These are phyloP conservation scores for Fusarium coicis DNA, from an alignment of 2,329 filamentous ascomycete species.

Conservation along the genomic window DNA sequence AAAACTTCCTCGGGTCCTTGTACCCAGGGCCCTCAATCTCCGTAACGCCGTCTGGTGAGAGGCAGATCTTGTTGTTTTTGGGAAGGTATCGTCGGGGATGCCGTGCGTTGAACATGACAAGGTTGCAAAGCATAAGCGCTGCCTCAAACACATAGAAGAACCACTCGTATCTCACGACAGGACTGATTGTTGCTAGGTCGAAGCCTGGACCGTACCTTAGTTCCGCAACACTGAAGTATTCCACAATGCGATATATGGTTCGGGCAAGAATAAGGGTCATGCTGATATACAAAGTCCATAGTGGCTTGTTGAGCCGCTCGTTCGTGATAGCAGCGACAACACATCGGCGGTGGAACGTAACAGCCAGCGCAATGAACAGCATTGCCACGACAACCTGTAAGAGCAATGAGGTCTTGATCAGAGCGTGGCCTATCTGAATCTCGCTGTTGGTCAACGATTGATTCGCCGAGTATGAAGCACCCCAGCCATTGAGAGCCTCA, in stretches of 20 bases:
- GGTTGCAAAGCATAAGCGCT: constrained; percentile 62
- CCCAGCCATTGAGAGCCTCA: constrained; percentile 59
- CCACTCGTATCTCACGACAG: constrained; percentile 66
- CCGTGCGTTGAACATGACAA: constrained; percentile 59
- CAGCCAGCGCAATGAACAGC: constrained; percentile 61
- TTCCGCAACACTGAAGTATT: constrained; percentile 65
- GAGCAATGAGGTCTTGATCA: constrained; percentile 62
- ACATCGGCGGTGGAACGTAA: constrained; percentile 60
- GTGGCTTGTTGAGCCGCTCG: constrained; percentile 47
- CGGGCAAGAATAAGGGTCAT: constrained; percentile 61
- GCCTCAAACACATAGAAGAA: constrained; percentile 70
- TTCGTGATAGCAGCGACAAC: constrained; percentile 49
- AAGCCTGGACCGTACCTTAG: constrained; percentile 52
- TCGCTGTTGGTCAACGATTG: constrained; percentile 50
- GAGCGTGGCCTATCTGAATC: constrained; percentile 55
- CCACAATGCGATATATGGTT: constrained; percentile 68
- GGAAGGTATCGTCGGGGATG: constrained; percentile 65
- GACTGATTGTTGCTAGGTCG: constrained; percentile 52
- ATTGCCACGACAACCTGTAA: constrained; percentile 65
- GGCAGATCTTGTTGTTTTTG: constrained; percentile 59
- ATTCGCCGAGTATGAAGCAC: constrained; percentile 61
- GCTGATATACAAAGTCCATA: constrained; percentile 63
- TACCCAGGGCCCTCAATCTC: constrained; percentile 62
- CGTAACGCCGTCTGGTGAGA: constrained; percentile 60
- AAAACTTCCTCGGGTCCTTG: constrained; percentile 58